Evolutionary conservation across 2,329 filamentous ascomycete species (phyloP), one percentile per base, ranked within the genome.

Genomic region (Colletotrichum gloeosporioides): DNA sequence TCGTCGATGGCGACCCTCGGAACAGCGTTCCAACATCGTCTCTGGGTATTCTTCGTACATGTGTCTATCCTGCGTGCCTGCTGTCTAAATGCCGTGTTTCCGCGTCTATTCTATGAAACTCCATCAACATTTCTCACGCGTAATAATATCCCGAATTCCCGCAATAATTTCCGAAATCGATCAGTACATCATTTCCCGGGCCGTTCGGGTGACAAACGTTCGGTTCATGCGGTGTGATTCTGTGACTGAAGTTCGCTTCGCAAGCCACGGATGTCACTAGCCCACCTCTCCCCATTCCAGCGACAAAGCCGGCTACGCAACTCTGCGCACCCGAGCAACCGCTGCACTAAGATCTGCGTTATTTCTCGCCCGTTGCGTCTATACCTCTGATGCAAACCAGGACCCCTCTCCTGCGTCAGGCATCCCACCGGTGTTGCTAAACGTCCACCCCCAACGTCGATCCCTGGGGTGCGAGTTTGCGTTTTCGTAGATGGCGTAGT

Each of bases 221-320:
- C 62, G 62, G 62, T 31, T 64, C 31, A 32, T 16, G 25, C 16
- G 32, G 25, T 22, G n/a, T 64, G 62, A 32, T 36, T 59, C 32
- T 9, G 57, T 62, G 55, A 70, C 25, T 62, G 53, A 29, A 29
- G 34, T 25, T 66, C 63, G 63, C 34, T 49, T 16, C 25, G 12
- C 69, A 76, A 76, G 73, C 73, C 73, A 76, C 73, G 62, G 59
- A 69, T 64, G 73, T 69, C 73, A 69, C 73, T 34, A 32, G 73
- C 39, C 57, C 57, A 32, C 64, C 31, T 68, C 27, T 53, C 57
- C 39, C 34, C 70, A 69, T 73, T 73, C 73, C 70, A 63, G 36
- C 32, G 32, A 69, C 55, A 68, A 73, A 73, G 64, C 44, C 61
- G 64, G 13, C 25, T 57, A 61, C 34, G 59, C 32, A 44, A 59